Percentiles rank a stretch among this genome's conserved stretches.
Conservation (phyloP, 2,329 filamentous ascomycete genomes). For the Coniochaeta hoffmannii region DNA sequence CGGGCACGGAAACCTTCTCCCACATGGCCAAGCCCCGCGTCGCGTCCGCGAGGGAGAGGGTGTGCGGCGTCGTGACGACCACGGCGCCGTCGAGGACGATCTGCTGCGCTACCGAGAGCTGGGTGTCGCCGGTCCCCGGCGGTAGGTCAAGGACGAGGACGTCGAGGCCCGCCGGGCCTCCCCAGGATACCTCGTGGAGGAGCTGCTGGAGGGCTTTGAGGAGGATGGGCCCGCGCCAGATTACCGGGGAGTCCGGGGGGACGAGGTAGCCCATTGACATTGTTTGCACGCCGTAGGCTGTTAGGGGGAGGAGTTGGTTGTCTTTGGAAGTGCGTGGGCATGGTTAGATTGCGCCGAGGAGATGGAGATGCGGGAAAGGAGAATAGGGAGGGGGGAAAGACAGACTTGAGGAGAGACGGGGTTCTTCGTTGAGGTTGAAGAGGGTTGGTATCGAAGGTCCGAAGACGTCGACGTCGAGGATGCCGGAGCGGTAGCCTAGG, state of each 20-base stretch:
- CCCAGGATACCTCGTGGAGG: constrained; percentile 93
- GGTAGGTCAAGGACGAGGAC: constrained; percentile 85
- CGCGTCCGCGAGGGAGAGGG: constrained; percentile 85
- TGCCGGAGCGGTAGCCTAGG: constrained; percentile 72
- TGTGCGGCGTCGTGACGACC: constrained; percentile 89
- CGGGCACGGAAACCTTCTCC: constrained; percentile 69
- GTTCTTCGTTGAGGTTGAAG: constrained; percentile 73
- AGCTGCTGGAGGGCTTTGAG: constrained; percentile 96
- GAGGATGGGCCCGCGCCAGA: constrained; percentile 95
- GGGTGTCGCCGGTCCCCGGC: constrained; percentile 90
- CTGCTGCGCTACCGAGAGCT: constrained; percentile 95
- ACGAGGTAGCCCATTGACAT: constrained; percentile 99
- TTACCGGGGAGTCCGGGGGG: constrained; percentile 70
- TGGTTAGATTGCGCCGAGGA: not conserved
- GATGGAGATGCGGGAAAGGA: not conserved
- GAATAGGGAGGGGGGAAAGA: not conserved
- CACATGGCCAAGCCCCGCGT: constrained; percentile 92
- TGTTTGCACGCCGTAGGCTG: constrained; percentile 91
- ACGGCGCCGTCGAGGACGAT: constrained; percentile 79
- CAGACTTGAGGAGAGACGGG: constrained; percentile 52
- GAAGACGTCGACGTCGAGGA: constrained; percentile 95
- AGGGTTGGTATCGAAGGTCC: constrained; percentile 91
- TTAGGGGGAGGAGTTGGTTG: constrained; percentile 77
- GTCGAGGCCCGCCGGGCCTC: constrained; percentile 78
- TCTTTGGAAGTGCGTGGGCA: constrained; percentile 34